Base-by-base conservation (phyloP, 305 asterid species). In the Fraxinus dipetala region DNA sequence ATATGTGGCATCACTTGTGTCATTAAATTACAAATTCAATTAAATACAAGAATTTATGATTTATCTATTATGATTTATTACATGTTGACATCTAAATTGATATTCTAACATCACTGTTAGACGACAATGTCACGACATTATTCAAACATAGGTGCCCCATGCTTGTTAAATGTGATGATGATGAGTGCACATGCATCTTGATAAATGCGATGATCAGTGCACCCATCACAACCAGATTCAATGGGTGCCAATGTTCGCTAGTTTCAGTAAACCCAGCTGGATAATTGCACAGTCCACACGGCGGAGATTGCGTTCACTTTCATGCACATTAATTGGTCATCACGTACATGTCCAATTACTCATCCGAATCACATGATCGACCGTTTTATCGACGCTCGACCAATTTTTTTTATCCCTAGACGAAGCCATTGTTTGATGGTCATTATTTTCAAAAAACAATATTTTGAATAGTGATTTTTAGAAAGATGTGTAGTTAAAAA, bases 121-220 rank as follows among this genome's bases (percentile, higher is more conserved):
- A 26, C 28, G 28, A 26, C 28, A 26, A 26, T 26, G 6, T 32
- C 0, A 32, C 35, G 35, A 32, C 38, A 34, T 34, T 54, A 54
- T 18, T 54, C 14, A 4, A 6, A 6, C 22, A 2, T 56, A 24
- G 28, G 2, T 22, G 31, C 6, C 34, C 78, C 84, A 75, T 75
- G 65, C 80, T 61, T 61, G 84, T 81, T 59, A 75, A 56, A 81
- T 61, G 84, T 16, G 69, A 59, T 36, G 69, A 59, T 36, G 20
- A 72, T 67, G 9, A 81, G 63, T 35, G 80, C 35, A 76, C 84
- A 75, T 61, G 77, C 32, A 51, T 75, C 76, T 81, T 35, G 84
- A 72, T 56, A 81, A 34, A 35, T 81, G 84, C 63, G 74, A 56
- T 11, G 14, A 75, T 11, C 74, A 67, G 74, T 67, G 36, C 2